phyloP scores from a whole-genome alignment of 2,329 filamentous ascomycete species.

The Fusarium chlamydosporum region DNA sequence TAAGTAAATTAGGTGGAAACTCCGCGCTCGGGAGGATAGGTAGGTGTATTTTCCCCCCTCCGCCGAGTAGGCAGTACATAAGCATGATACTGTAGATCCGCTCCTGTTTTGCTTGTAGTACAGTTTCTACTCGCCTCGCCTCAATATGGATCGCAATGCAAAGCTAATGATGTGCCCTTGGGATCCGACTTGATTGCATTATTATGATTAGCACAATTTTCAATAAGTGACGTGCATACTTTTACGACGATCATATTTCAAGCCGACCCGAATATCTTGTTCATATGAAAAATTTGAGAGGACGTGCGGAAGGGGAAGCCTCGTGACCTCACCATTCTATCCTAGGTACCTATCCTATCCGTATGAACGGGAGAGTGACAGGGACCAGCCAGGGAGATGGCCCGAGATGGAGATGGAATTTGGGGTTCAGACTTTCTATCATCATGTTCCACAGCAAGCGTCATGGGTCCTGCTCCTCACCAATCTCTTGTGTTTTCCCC shows the following conservation, averaged over 20 bases:
- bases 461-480: conserved; percentile 33
- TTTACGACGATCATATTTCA: conserved; percentile 1
- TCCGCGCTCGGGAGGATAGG: conserved; percentile 23
- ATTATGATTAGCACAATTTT: not conserved
- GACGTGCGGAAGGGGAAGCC: conserved; percentile 5
- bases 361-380: conserved; percentile 35
- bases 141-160: conserved; percentile 1
- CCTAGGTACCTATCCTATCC: not conserved
- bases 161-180: conserved; percentile 27
- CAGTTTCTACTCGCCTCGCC: not conserved
- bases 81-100: conserved; percentile 25
- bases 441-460: conserved; percentile 32
- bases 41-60: conserved; percentile 11
- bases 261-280: not conserved
- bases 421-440: conserved; percentile 22
- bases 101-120: conserved; percentile 13
- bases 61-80: conserved; percentile 14
- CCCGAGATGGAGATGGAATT: conserved; percentile 23
- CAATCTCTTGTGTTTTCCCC: conserved; percentile 34
- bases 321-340: conserved; percentile 43
- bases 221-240: not conserved
- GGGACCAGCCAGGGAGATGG: conserved; percentile 10
- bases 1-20: conserved; percentile 30
- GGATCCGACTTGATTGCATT: conserved; percentile 12
- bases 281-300: conserved; percentile 17